Evolutionary conservation across 495 filamentous ascomycete genomes (phyloP), one percentile per base, ranked within the genome.

Genomic region (Aspergillus baeticus): DNA sequence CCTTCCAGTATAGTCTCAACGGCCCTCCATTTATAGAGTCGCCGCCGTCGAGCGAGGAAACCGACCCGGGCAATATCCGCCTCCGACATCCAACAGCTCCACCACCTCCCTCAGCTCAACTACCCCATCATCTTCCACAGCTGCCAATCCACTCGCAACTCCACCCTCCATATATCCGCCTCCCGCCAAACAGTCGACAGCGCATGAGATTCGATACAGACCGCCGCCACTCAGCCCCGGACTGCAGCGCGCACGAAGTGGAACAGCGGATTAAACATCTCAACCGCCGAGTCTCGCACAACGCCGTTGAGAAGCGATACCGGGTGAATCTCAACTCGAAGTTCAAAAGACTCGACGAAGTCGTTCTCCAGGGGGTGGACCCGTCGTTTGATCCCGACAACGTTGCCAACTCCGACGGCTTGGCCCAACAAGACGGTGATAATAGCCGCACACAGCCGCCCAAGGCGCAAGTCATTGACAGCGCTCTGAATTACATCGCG

Each of bases 251-350:
- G 2, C 22, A 10, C n/a, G 49, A 52, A 2, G 1, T 13, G 2
- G 49, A 42, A 10, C 49, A 6, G n/a, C 21, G 15, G 20, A 3
- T n/a, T 2, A 57, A 57, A 42, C 21, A 48, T 17, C 23, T 15
- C 36, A 49, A 17, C 26, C 35, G 54, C 1, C 22, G 54, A 10
- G 45, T 37, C 8, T 57, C 54, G 23, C 54, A 57, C 38, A 57
- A 57, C 29, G 17, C 50, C 45, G 54, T 57, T 29, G 54, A 57
- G 36, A 57, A 57, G 26, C 54, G 54, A 3, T 57, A 57, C 54
- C 54, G 54, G 0, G 22, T 50, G 3, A 57, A 57, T 17, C 54
- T 57, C 7, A 57, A 57, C 26, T 14, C 7, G 6, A 57, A 57
- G 26, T 57, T 57, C 45, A 17, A 8, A 1, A 1, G 18, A 14